Evolutionary conservation across 1,139 yeast genomes (phyloP).

Genomic region (Saccharomyces pastorianus): DNA sequence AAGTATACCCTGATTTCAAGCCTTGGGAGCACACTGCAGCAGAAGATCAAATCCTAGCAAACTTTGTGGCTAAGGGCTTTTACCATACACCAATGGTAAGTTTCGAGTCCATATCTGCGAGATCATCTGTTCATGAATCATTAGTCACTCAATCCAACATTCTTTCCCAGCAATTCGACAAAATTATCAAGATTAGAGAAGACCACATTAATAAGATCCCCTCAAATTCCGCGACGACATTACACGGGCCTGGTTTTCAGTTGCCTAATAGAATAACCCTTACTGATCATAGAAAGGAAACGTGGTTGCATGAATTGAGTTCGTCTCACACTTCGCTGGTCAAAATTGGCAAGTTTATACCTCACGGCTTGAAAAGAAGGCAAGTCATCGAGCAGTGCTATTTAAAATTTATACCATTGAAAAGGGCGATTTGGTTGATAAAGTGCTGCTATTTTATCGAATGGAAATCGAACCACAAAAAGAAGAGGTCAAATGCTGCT

Average conservation of each 20-base stretch:
- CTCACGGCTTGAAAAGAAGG: constrained; percentile 80
- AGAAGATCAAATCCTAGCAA: constrained; percentile 45
- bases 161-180: constrained; percentile 51
- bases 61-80: constrained; percentile 52
- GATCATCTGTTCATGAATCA: constrained; percentile 40
- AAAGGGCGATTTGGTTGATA: constrained; percentile 83
- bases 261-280: constrained; percentile 57
- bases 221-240: constrained; percentile 12
- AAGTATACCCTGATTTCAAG: constrained; percentile 60
- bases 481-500: constrained; percentile 16
- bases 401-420: constrained; percentile 55
- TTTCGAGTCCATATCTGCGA: constrained; percentile 51
- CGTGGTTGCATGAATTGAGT: constrained; percentile 78
- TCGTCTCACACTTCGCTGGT: constrained; percentile 56
- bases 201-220: constrained; percentile 57
- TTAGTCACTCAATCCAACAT: constrained; percentile 49
- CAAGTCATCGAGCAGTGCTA: constrained; percentile 66
- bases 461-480: constrained; percentile 47
- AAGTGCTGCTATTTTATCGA: constrained; percentile 82
- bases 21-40: constrained; percentile 66
- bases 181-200: constrained; percentile 59
- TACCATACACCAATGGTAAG: constrained; percentile 47
- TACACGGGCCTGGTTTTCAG: constrained; percentile 28
- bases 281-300: constrained; percentile 75
- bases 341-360: constrained; percentile 69